phyloP scores from a whole-genome alignment of 1,284 basidiomycete genomes.

The Pseudozyma tsukubaensis region DNA sequence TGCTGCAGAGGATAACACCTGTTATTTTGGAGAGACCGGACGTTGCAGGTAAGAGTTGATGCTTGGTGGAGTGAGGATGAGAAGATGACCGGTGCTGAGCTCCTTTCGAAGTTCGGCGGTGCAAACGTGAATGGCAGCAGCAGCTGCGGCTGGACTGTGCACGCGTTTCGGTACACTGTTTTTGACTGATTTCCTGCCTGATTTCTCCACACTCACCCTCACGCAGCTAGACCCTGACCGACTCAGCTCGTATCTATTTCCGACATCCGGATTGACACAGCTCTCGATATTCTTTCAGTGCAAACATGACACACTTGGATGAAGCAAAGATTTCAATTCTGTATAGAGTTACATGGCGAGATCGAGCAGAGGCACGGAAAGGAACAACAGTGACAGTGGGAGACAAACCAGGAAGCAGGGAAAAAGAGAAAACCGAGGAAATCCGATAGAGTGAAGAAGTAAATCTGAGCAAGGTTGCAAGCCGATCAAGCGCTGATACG shows the following conservation, averaged over 20 bases:
- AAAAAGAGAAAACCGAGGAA: not conserved
- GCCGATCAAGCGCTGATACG: conserved; percentile 40
- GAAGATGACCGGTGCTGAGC: too few relatives aligned
- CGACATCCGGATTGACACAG: too few relatives aligned
- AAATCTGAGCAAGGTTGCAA: not conserved
- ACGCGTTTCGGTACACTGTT: not conserved
- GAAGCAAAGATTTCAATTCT: not conserved
- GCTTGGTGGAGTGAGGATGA: not conserved
- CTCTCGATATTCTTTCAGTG: not conserved
- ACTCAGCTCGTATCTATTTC: not conserved
- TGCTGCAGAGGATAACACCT: not conserved
- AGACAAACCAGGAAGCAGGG: not conserved
- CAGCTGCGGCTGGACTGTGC: conserved; percentile 23
- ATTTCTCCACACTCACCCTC: conserved; percentile 1
- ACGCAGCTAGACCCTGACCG: not conserved
- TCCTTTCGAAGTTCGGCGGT: too few relatives aligned
- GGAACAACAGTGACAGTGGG: conserved; percentile 13
- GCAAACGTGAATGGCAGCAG: too few relatives aligned
- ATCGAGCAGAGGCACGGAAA: not conserved
- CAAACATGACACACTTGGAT: not conserved
- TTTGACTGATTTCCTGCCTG: not conserved
- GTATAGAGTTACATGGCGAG: conserved; percentile 13
- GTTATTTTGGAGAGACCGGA: not conserved
- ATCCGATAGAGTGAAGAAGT: not conserved
- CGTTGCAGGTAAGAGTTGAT: not conserved